Evolutionary conservation across 2,329 filamentous ascomycete species (phyloP), one percentile per base, ranked within the genome.

Genomic region (Alternaria panax): DNA sequence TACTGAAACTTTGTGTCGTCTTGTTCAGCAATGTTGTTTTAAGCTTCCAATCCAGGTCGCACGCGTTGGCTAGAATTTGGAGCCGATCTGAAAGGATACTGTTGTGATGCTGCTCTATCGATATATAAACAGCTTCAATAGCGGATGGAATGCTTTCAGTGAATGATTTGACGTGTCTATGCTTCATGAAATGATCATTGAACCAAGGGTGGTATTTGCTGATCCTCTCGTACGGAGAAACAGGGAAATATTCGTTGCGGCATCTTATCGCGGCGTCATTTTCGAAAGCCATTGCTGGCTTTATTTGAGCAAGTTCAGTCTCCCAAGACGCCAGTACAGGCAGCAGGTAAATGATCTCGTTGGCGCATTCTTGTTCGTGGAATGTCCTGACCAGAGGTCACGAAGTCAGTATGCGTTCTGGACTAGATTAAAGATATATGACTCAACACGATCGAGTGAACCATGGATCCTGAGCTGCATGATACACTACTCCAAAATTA

Each of bases 391-490:
- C 2, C 11, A 2, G 25, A 2, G 7, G 2, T 14, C 4, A 16
- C 2, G 4, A 7, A 1, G 6, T 45, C 5, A 45, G 9, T 45
- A 5, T 8, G 8, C 0, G 1, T 2, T 9, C 5, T 18, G 2
- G 3, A 20, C 2, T 1, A 20, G 1, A 2, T 9, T 18, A 9
- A 7, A 12, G 5, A 18, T 38, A 30, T 8, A 45, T 1, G 7
- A 1, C 43, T 46, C 11, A 46, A n/a, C 43, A 46, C 1, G 43
- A 30, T 3, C 43, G 2, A 46, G 11, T 46, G 27, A 46, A 46
- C 43, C 43, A 46, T 14, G n/a, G 11, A 12, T 30, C n/a, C 1
- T 8, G 25, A 22, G 1, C 3, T 25, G 30, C 12, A 1, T 4
- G 2, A 3, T 14, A 0, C 9, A 45, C 8, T 18, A 18, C 16